Conservation (phyloP, 2,329 filamentous ascomycete genomes). For the Pseudogymnoascus sp. region DNA sequence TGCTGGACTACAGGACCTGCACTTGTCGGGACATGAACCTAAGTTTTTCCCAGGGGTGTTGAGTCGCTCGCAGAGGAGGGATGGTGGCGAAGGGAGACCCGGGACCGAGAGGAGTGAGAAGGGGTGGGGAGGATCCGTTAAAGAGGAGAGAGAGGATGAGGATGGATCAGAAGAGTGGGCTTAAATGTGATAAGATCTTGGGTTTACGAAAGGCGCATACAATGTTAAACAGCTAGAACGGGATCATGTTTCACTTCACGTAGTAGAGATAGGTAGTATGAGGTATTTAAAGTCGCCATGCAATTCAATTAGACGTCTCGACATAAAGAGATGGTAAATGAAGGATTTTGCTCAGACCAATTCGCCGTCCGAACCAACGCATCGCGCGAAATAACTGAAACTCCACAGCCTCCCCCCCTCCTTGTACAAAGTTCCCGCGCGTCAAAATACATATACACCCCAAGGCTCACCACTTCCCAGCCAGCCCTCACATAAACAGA, state of each 20-base stretch:
- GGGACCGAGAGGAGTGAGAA: neutral
- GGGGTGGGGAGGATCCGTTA: neutral
- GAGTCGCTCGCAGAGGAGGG: constrained; percentile 29
- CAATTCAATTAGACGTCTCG: constrained; percentile 1
- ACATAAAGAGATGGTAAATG: constrained; percentile 2
- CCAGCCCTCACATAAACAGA: neutral
- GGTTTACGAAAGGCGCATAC: neutral
- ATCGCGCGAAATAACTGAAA: neutral
- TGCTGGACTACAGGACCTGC: constrained; percentile 36
- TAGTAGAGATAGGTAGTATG: neutral
- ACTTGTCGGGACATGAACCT: constrained; percentile 54
- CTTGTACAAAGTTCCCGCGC: neutral
- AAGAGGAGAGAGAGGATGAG: neutral
- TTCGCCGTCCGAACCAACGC: neutral
- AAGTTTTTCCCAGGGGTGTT: constrained; percentile 68
- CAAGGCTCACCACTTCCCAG: no score
- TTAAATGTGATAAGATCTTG: neutral
- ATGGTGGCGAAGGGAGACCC: neutral
- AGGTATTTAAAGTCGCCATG: neutral
- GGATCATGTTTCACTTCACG: neutral
- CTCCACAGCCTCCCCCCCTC: neutral
- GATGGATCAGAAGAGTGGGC: neutral
- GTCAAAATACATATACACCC: neutral
- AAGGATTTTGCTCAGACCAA: neutral
- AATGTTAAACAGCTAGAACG: neutral